Conservation (phyloP, 805 yeast genomes). For the Wickerhamiella kurtzmanii region DNA sequence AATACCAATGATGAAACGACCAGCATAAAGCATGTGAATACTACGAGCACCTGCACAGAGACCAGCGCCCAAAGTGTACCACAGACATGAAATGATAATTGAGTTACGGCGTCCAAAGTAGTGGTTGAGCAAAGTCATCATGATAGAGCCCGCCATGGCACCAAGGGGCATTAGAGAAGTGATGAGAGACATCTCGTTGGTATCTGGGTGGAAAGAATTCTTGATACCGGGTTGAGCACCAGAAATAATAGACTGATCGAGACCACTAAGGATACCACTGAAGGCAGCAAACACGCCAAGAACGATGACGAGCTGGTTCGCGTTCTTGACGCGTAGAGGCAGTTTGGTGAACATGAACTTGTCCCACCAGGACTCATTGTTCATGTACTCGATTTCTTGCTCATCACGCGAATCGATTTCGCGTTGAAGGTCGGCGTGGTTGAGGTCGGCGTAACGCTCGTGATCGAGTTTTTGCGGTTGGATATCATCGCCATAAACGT, state of each 20-base stretch:
- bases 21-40: slow-evolving; percentile 41
- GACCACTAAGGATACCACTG: slow-evolving; percentile 53
- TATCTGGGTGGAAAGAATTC: slow-evolving; percentile 29
- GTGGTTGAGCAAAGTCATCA: slow-evolving; percentile 47
- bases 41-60: slow-evolving; percentile 40
- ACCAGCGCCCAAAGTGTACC: slow-evolving; percentile 49
- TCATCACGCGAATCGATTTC: slow-evolving; percentile 10
- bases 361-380: slow-evolving; percentile 9
- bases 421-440: slow-evolving; percentile 7
- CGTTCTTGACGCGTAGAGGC: slow-evolving; percentile 7
- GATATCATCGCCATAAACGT: neutral
- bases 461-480: slow-evolving; percentile 8
- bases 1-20: slow-evolving; percentile 46
- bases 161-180: slow-evolving; percentile 56
- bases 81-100: slow-evolving; percentile 42
- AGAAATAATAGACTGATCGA: slow-evolving; percentile 53
- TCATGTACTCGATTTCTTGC: slow-evolving; percentile 7
- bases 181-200: slow-evolving; percentile 37
- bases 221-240: slow-evolving; percentile 48
- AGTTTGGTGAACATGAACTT: slow-evolving; percentile 9
- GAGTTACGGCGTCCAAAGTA: slow-evolving; percentile 42
- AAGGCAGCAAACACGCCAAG: slow-evolving; percentile 46
- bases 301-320: slow-evolving; percentile 32
- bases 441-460: slow-evolving; percentile 4
- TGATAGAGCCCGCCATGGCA: slow-evolving; percentile 48